Evolutionary conservation across 2,329 filamentous ascomycete species (phyloP), one percentile per base, ranked within the genome.

Genomic region (Cladosporium cucumerinum): DNA sequence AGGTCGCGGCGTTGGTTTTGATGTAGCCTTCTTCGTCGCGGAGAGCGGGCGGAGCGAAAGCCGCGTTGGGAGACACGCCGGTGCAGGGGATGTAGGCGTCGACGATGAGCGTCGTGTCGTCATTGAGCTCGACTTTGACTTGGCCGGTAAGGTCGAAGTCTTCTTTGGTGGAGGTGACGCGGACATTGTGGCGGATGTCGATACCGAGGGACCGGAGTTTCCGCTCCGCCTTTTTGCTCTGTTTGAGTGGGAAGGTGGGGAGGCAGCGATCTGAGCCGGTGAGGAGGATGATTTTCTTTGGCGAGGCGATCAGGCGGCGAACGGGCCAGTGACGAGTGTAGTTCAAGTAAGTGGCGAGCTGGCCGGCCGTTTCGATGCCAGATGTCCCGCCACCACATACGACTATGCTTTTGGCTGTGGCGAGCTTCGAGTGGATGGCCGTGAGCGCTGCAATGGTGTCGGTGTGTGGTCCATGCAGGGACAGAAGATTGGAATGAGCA

Each of bases 41-140:
- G 4, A 78, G 68, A 14, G 54, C 36, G 0, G 64, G 18, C 8
- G 75, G 66, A 7, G 76, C 64, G 69, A 72, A 78, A 5, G 65
- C 57, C 11, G 72, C 74, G 66, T 78, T 78, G 0, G 76, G 76
- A 5, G 18, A 52, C 8, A 73, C 72, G 52, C 76, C 76, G 0
- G 74, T 76, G 52, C 73, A 75, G 16, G 76, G 70, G 48, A 79
- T 72, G 68, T 76, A 78, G 1, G 77, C 62, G 63, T 79, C 78
- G 11, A 73, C 68, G 32, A 72, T 67, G 5, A 78, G 68, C n/a
- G 69, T 70, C 11, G 70, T 69, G 30, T 69, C 72, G 66, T 76
- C 72, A 62, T 68, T 69, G 23, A 78, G 72, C 21, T 55, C 46
- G 61, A 72, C 34, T 26, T 67, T 67, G 57, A 69, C 72, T 28